A percentile compares a stretch with the other conserved stretches of the same genome.
These are phyloP conservation scores for Boletus vermiculosoides DNA, from an alignment of 768 basidiomycete genomes.

Conservation along the genomic window DNA sequence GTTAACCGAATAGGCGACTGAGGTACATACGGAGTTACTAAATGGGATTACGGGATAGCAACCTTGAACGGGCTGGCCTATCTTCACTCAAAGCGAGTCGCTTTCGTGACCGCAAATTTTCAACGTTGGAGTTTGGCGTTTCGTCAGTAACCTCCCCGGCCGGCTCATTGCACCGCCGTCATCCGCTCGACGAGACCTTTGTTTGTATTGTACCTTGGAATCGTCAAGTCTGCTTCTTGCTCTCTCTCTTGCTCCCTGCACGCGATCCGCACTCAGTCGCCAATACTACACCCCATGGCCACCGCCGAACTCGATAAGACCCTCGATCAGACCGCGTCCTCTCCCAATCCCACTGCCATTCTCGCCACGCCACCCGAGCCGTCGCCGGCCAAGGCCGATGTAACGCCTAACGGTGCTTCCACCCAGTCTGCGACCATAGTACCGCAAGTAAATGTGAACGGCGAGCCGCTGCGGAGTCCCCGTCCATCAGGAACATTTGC, in stretches of 20 bases:
- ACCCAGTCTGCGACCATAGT: conserved; percentile 21
- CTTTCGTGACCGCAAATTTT: conserved; percentile 28
- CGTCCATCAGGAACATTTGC: conserved; percentile 30
- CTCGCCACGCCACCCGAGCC: conserved; percentile 3
- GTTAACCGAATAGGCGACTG: conserved; percentile 20
- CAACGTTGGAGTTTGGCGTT: conserved; percentile 18
- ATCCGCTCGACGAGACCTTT: conserved; percentile 6
- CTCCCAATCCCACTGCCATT: conserved; percentile 3
- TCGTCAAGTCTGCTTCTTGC: not conserved
- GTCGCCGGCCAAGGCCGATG: conserved; percentile 7
- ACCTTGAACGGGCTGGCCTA: conserved; percentile 11
- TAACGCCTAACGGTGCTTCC: conserved; percentile 13
- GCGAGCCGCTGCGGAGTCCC: conserved; percentile 32
- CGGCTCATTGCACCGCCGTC: conserved; percentile 11
- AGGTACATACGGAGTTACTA: conserved; percentile 13
- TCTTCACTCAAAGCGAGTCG: conserved; percentile 24
- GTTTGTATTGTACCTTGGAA: conserved; percentile 24
- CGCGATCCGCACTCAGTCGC: conserved; percentile 13
- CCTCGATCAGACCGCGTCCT: conserved; percentile 22
- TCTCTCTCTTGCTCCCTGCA: not conserved
- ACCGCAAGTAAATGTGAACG: conserved; percentile 37
- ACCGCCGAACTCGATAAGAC: conserved; percentile 25
- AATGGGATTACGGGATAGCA: conserved; percentile 28
- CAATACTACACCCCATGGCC: conserved; percentile 20
- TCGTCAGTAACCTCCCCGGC: conserved; percentile 10